phyloP scores from a whole-genome alignment of 108 stramenopile species.

The Schizochytrium sp. region DNA sequence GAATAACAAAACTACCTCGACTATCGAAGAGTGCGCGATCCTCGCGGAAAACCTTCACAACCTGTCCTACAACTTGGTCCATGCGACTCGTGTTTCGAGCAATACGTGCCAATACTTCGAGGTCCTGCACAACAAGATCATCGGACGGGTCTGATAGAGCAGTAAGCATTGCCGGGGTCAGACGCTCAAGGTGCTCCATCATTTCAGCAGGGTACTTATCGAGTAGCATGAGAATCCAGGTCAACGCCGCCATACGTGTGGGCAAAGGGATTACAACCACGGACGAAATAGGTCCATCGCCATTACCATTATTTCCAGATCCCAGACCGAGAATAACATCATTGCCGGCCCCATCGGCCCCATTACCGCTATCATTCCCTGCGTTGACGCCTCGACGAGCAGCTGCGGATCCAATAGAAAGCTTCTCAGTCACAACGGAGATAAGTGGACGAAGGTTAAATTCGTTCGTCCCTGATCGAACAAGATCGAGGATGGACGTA shows the following conservation, averaged over 20 bases:
- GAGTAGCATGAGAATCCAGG: slow-evolving; percentile 98
- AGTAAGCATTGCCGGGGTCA: slow-evolving; percentile 89
- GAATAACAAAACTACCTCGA: slow-evolving; percentile 92
- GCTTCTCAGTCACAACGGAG: slow-evolving; percentile 86
- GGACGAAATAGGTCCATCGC: not conserved
- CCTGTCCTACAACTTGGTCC: slow-evolving; percentile 88
- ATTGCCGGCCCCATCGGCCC: not conserved
- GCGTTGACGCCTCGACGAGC: not conserved
- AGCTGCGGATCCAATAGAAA: slow-evolving; percentile 66
- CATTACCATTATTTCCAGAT: not conserved
- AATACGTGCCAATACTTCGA: slow-evolving; percentile 93
- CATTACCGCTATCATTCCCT: not conserved
- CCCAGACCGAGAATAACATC: not conserved
- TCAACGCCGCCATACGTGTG: slow-evolving; percentile 89
- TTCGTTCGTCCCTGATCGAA: slow-evolving; percentile 79
- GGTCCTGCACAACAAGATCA: slow-evolving; percentile 87
- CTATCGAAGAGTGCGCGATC: slow-evolving; percentile 92
- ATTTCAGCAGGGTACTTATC: slow-evolving; percentile 90
- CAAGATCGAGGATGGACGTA: slow-evolving; percentile 84
- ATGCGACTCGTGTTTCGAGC: slow-evolving; percentile 85
- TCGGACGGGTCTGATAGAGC: slow-evolving; percentile 92
- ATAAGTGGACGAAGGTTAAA: slow-evolving; percentile 89
- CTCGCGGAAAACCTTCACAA: slow-evolving; percentile 86
- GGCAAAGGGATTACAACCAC: slow-evolving; percentile 84
- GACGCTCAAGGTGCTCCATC: slow-evolving; percentile 85